Conservation (phyloP, 2,329 filamentous ascomycete species). For the Ceratocystis cacaofunesta region DNA sequence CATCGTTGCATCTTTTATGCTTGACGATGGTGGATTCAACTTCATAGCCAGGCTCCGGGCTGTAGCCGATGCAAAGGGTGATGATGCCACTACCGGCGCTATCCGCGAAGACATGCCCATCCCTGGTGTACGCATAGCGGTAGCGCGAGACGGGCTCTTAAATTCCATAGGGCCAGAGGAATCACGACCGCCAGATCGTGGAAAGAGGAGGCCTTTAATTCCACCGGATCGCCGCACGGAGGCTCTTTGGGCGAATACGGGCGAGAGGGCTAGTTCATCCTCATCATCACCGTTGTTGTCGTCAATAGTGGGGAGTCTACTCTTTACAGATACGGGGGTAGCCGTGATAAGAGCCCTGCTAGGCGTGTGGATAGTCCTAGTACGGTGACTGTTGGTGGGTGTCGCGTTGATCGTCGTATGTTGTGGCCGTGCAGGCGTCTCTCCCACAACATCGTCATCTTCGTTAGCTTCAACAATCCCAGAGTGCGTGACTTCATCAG, state of each 20-base stretch:
- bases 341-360: not conserved
- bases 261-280: conserved; percentile 1
- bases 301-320: not conserved
- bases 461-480: conserved; percentile 6
- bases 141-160: conserved; percentile 10
- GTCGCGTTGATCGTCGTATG: not conserved
- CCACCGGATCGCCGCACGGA: conserved; percentile 10
- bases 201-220: conserved; percentile 13
- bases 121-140: not conserved
- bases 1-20: not conserved
- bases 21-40: not conserved
- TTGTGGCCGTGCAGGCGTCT: conserved; percentile 5
- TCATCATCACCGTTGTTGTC: not conserved
- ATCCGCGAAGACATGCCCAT: not conserved
- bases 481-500: not conserved
- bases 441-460: not conserved
- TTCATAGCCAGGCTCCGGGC: conserved; percentile 13
- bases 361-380: not conserved
- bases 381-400: not conserved
- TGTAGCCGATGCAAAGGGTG: conserved; percentile 14
- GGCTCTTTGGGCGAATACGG: not conserved
- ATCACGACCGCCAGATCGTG: conserved; percentile 4
- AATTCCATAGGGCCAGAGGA: conserved; percentile 10
- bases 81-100: conserved; percentile 7
- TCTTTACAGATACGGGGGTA: no score